Evolutionary conservation across 495 filamentous ascomycete species (phyloP).

Genomic region (Coniosporium apollinis): DNA sequence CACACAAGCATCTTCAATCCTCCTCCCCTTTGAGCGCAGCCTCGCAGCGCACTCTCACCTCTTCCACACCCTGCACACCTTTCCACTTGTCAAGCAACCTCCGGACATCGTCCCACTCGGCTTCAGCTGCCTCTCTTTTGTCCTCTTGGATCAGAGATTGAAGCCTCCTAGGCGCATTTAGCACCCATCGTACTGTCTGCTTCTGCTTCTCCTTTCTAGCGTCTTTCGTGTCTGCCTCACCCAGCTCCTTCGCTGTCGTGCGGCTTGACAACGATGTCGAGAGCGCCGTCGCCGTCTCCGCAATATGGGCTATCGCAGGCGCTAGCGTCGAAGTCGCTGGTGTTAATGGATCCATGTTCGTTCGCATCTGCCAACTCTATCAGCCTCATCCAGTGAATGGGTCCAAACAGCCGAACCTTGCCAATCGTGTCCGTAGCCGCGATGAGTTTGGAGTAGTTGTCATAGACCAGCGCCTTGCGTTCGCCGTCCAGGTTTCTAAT

Average conservation of each 20-base stretch:
- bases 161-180: slow-evolving; percentile 40
- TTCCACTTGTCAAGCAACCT: slow-evolving; percentile 20
- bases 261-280: slow-evolving; percentile 29
- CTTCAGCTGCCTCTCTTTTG: slow-evolving; percentile 49
- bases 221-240: neutral
- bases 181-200: slow-evolving; percentile 54
- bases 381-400: neutral
- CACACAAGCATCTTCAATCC: too few species aligned
- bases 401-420: slow-evolving; percentile 36
- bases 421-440: slow-evolving; percentile 88
- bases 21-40: neutral
- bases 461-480: slow-evolving; percentile 90
- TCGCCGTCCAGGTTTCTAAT: slow-evolving; percentile 85
- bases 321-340: slow-evolving; percentile 56
- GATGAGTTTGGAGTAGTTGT: slow-evolving; percentile 95
- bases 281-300: slow-evolving; percentile 53
- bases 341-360: slow-evolving; percentile 57
- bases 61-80: slow-evolving; percentile 19
- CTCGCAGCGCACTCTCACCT: slow-evolving; percentile 14
- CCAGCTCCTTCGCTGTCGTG: slow-evolving; percentile 8
- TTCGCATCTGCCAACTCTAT: slow-evolving; percentile 35
- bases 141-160: slow-evolving; percentile 31
- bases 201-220: slow-evolving; percentile 33
- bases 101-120: slow-evolving; percentile 17
- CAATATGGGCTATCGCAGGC: slow-evolving; percentile 65